phyloP scores from a whole-genome alignment of 176 grass and related monocot genomes.

The Oryza longistaminata region DNA sequence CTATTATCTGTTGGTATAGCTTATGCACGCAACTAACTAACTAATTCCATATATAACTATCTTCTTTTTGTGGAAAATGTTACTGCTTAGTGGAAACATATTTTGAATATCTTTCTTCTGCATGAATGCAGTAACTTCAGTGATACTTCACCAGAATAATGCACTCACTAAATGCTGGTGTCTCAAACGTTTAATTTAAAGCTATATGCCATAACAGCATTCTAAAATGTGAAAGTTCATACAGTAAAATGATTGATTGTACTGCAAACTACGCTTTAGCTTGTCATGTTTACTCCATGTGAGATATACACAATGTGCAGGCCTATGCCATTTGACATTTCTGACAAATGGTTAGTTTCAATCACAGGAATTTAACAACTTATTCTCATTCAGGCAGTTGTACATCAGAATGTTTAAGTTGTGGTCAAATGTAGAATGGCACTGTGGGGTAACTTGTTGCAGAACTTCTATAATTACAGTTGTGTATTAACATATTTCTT shows the following conservation, averaged over 20 bases:
- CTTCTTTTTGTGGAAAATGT: not conserved
- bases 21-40: not conserved
- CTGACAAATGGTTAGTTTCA: not conserved
- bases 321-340: not conserved
- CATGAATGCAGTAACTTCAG: not conserved
- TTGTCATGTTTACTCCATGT: not conserved
- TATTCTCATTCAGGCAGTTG: not conserved
- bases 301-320: not conserved
- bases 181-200: conserved; percentile 1
- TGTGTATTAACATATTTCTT: not conserved
- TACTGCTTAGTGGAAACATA: not conserved
- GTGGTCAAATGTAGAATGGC: not conserved
- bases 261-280: not conserved
- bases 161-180: not conserved
- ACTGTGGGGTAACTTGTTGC: not conserved
- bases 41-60: not conserved
- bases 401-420: conserved; percentile 1
- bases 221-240: conserved; percentile 12
- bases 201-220: not conserved
- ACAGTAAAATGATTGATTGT: not conserved
- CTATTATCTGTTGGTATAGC: conserved; percentile 2
- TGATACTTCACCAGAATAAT: not conserved
- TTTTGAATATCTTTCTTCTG: not conserved
- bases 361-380: not conserved
- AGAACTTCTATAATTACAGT: conserved; percentile 6